Base-by-base conservation (phyloP, 805 yeast species). In the Tanozyma kutaoensis region DNA sequence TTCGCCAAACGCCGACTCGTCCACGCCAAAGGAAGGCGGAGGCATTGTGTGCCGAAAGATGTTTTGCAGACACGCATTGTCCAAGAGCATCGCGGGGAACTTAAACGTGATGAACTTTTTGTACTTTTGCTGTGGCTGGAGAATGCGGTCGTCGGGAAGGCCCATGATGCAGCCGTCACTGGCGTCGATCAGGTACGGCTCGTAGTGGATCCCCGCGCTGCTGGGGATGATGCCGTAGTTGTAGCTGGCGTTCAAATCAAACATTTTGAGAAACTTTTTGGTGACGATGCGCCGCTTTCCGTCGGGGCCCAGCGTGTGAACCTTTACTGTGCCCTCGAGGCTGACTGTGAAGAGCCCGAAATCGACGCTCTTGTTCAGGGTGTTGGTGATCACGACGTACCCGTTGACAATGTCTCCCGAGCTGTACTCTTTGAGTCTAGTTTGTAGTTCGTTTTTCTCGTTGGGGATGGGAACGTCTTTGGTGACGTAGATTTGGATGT, bases 71-170 rank as follows among this genome's bases (percentile, higher is more conserved):
- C 78, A 72, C 5, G 62, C 46, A 14, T 62, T 61, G 38, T 72
- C 78, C 22, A 72, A 45, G 15, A 69, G 42, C 35, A 62, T 62
- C 21, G 58, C 50, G 1, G 80, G 80, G 27, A 72, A 58, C 42
- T 62, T 69, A 46, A 72, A 72, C 23, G 68, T 64, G 45, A 72
- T 69, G 35, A 61, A 69, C 40, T 72, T 72, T 39, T 70, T 70
- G 38, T 72, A 71, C 35, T 55, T 63, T 8, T 52, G 49, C 16
- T 58, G 44, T 3, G 77, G 73, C 29, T 55, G 55, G 20, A 72
- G 46, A 1, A 65, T 46, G 36, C 78, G 44, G 28, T 58, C 61
- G 34, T 61, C 48, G 7, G 66, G 67, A 12, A 72, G 43, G 0
- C 77, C 78, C 24, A 71, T 35, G 12, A 41, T 29, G n/a, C 60